Base-by-base conservation (phyloP, 1,284 basidiomycete genomes). In the Stygiomarasmius scandens region DNA sequence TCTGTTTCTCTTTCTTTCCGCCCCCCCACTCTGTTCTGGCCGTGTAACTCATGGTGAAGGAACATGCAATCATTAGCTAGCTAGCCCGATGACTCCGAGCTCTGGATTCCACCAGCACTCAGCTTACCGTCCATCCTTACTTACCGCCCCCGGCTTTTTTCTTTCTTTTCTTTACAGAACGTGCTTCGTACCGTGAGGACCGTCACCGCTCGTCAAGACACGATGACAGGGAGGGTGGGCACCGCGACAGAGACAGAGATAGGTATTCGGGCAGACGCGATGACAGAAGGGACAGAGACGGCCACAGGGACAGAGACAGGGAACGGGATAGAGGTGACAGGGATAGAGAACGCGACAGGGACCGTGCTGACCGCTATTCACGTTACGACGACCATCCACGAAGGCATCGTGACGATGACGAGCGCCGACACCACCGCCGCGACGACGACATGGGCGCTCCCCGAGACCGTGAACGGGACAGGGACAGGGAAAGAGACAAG, bases 1-100 rank as follows among this genome's bases (percentile, higher is more conserved):
- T 38, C 51, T 48, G 62, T 54, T 50, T 52, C 50, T 63, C 63
- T 70, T 63, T 69, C 69, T 54, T 46, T 52, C 41, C 77, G 83
- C 83, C 12, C 29, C 29, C 29, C 29, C 29, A 32, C 29, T 32
- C 12, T 32, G 29, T 32, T 32, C 29, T 32, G 29, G 29, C 12
- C 29, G 29, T 32, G 29, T 32, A 32, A 12, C 29, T 32, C 38
- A 41, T 41, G 38, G 38, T 41, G 14, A 9, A 41, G 8, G 8
- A 83, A 81, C 79, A 76, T 83, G 78, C 68, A 72, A 70, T 72
- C 29, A 32, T 32, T 79, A 83, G 79, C 83, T 84, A 84, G 84
- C 83, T 80, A 79, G 81, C 69, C 70, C 71, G 69, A 69, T 67
- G 64, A 63, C 69, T 67, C 64, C 69, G 68, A 70, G 69, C 67